Evolutionary conservation across 768 basidiomycete species (phyloP).

Genomic region (Boletus rufocinnamomeus): DNA sequence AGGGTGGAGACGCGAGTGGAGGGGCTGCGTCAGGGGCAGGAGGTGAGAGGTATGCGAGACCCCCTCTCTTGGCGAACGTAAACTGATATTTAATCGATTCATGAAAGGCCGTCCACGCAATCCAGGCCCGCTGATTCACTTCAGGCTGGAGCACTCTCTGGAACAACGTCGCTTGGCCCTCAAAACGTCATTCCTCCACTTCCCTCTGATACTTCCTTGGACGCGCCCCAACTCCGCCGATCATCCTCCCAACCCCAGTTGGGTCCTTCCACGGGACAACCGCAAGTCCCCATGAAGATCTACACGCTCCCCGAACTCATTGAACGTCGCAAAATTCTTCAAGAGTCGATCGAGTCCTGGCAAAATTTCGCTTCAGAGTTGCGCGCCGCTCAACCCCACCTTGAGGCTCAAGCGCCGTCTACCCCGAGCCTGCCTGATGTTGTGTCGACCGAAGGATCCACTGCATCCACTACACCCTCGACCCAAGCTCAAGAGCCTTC

Average conservation of each 20-base stretch:
- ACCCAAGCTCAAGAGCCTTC: conserved; percentile 20
- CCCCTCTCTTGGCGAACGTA: conserved; percentile 4
- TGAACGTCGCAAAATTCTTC: conserved; percentile 26
- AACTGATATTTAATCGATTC: conserved; percentile 10
- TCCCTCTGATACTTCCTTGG: conserved; percentile 12
- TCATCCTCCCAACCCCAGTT: conserved; percentile 33
- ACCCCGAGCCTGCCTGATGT: not conserved
- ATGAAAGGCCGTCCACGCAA: conserved; percentile 14
- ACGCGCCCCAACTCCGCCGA: conserved; percentile 28
- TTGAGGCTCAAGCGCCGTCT: conserved; percentile 11
- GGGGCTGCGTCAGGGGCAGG: not conserved
- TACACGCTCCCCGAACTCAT: conserved; percentile 31
- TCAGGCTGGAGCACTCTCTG: conserved; percentile 6
- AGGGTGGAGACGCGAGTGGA: not conserved
- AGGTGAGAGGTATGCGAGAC: conserved; percentile 19
- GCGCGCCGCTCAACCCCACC: conserved; percentile 15
- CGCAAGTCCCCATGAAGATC: conserved; percentile 21
- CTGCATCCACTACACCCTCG: not conserved
- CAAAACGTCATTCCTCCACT: not conserved
- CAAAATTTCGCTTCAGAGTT: conserved; percentile 22
- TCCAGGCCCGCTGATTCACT: conserved; percentile 4
- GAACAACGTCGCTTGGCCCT: not conserved
- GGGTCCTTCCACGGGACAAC: conserved; percentile 16
- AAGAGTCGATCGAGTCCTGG: conserved; percentile 32
- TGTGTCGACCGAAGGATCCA: not conserved